These are phyloP conservation scores for Amanita jacksonii DNA, from an alignment of 768 basidiomycete genomes.

Conservation along the genomic window DNA sequence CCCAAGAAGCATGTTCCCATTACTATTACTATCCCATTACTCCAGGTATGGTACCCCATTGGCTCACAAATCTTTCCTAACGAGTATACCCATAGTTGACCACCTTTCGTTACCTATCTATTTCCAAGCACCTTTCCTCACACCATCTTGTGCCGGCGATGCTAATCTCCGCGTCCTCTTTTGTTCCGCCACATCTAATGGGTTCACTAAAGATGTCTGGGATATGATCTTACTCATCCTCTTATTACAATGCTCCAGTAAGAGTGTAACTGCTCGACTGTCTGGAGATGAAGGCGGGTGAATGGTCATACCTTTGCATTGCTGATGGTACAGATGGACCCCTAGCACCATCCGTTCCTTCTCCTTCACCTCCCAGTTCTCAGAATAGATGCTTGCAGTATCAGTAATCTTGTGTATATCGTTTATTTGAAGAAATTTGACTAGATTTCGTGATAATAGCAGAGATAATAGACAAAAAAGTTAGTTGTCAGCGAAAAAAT, in stretches of 20 bases:
- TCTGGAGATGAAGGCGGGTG: slow-evolving; percentile 98
- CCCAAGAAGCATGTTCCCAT: slow-evolving; percentile 70
- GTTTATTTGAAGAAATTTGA: too few relatives aligned
- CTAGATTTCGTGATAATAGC: too few relatives aligned
- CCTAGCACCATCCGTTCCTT: too few relatives aligned
- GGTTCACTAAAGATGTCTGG: slow-evolving; percentile 77
- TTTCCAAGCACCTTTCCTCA: slow-evolving; percentile 51
- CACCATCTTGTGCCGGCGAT: slow-evolving; percentile 66
- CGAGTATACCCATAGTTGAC: slow-evolving; percentile 32
- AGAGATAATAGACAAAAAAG: too few relatives aligned
- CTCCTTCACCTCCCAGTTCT: too few relatives aligned
- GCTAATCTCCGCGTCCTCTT: slow-evolving; percentile 45
- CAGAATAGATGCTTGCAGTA: too few relatives aligned
- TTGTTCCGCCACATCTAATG: too few relatives aligned
- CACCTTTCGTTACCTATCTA: slow-evolving; percentile 56
- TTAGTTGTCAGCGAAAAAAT: too few relatives aligned
- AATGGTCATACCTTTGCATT: slow-evolving; percentile 95
- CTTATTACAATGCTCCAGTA: slow-evolving; percentile 78
- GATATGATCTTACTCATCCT: slow-evolving; percentile 80
- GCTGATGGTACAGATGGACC: slow-evolving; percentile 89
- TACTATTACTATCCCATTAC: slow-evolving; percentile 60
- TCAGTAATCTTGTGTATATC: too few relatives aligned
- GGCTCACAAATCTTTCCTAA: background rate
- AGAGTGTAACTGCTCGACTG: slow-evolving; percentile 83
- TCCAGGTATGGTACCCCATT: slow-evolving; percentile 41